Evolutionary conservation across 768 basidiomycete species (phyloP).

Genomic region (Russula sp.): DNA sequence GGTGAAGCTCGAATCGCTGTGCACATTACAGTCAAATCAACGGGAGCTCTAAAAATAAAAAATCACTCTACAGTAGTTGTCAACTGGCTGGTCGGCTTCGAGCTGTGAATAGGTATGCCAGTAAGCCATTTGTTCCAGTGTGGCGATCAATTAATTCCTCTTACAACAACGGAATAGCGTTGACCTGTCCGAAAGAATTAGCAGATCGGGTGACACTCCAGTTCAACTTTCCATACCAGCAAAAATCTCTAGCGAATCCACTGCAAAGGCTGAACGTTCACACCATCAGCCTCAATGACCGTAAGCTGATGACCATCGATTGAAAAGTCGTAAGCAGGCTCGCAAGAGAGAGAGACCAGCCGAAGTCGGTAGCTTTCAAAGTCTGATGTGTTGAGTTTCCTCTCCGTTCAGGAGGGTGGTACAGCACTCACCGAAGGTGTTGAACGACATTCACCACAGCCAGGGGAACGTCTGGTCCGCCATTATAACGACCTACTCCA

Average conservation of each 20-base stretch:
- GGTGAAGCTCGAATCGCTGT: background rate
- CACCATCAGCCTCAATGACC: conserved; percentile 18
- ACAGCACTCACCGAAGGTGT: conserved; percentile 22
- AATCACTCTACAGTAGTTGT: background rate
- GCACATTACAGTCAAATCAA: too few relatives aligned
- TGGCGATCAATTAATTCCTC: background rate
- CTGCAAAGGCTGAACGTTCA: conserved; percentile 35
- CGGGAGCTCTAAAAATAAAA: too few relatives aligned
- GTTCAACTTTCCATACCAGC: conserved; percentile 23
- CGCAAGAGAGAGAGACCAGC: conserved; percentile 38
- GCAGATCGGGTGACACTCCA: background rate
- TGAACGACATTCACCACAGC: background rate
- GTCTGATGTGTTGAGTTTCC: background rate
- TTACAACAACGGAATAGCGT: background rate
- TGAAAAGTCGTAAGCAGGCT: conserved; percentile 35
- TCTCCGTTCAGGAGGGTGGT: background rate
- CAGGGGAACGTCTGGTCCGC: background rate
- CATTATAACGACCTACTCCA: background rate
- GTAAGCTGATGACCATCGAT: conserved; percentile 33
- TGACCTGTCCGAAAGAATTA: background rate
- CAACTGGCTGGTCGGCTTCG: background rate
- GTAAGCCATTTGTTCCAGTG: background rate
- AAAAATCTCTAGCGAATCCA: conserved; percentile 39
- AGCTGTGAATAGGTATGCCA: background rate
- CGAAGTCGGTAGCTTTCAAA: conserved; percentile 14